Evolutionary conservation across 106 monocot species (phyloP), one percentile per base, ranked within the genome.

Genomic region (Phalaenopsis aphrodite): DNA sequence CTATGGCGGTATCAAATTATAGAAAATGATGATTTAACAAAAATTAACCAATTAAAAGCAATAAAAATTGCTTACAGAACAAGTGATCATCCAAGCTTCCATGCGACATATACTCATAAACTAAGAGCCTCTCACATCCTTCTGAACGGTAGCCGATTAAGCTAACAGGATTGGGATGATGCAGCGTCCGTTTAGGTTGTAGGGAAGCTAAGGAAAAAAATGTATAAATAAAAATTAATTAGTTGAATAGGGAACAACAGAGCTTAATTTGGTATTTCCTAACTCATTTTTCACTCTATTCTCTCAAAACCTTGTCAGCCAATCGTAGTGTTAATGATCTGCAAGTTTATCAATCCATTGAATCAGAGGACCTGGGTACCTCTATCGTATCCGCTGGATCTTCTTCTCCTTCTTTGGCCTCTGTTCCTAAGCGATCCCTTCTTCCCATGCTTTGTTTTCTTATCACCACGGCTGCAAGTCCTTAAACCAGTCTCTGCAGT

Each of bases 381-480:
- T 96, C 96, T 48, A 96, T 78, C 55, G n/a, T n/a, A 96, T 93
- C 69, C 96, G 72, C 85, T 93, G 85, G 78, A 93, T 88, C 93
- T 90, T 96, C 87, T 93, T 91, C 79, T 96, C 90, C 91, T 69
- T 76, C 87, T 96, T 96, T 48, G 91, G 90, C 78, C 93, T 81
- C 19, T 72, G 84, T 96, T 96, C 1, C 96, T 93, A 81, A 81
- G 93, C 56, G 96, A 91, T 2, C 96, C 96, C 79, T 91, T 89
- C 88, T 96, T 96, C 81, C 96, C 96, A 12, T 84, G 71, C 85
- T 91, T 93, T 75, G 96, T 96, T 86, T 85, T 96, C 90, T 93
- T 88, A 85, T 93, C 96, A 5, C 96, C 96, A 18, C 96, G 89
- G 36, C 93, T 91, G 78, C 96, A 96, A 72, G 85, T 39, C n/a